A percentile compares a stretch with the other conserved stretches of the same genome.
phyloP scores from a whole-genome alignment of 768 basidiomycete genomes.

The Phylloporus scabripes region DNA sequence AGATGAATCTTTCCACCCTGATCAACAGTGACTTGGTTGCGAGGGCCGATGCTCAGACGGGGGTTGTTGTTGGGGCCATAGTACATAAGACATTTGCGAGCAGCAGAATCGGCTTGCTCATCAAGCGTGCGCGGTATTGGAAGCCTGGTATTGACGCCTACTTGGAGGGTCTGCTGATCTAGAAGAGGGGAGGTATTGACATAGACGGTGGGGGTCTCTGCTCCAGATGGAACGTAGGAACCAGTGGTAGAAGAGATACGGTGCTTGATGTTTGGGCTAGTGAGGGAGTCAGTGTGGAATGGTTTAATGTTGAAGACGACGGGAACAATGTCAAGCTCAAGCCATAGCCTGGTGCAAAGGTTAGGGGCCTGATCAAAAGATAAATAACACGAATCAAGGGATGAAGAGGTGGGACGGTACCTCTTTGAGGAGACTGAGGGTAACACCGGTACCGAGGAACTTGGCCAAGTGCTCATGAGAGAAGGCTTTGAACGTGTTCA shows the following conservation, averaged over 20 bases:
- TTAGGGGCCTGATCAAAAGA: slow-evolving; percentile 54
- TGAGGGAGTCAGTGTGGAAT: slow-evolving; percentile 73
- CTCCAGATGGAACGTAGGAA: slow-evolving; percentile 70
- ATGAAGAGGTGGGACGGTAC: slow-evolving; percentile 30
- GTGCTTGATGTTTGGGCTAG: slow-evolving; percentile 76
- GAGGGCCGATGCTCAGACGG: slow-evolving; percentile 71
- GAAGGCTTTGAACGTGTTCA: slow-evolving; percentile 66
- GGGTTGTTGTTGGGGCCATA: slow-evolving; percentile 82
- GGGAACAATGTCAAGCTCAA: slow-evolving; percentile 78
- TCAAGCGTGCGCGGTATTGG: slow-evolving; percentile 75
- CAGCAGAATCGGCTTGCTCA: slow-evolving; percentile 83
- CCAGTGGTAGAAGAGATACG: slow-evolving; percentile 76
- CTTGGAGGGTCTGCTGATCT: slow-evolving; percentile 34
- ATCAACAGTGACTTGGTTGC: slow-evolving; percentile 86
- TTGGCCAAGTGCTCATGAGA: slow-evolving; percentile 76
- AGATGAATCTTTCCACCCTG: slow-evolving; percentile 82
- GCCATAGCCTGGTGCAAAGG: slow-evolving; percentile 80
- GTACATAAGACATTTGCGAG: slow-evolving; percentile 79
- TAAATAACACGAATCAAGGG: slow-evolving; percentile 14
- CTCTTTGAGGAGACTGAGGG: slow-evolving; percentile 64
- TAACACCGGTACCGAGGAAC: slow-evolving; percentile 80
- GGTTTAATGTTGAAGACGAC: slow-evolving; percentile 83
- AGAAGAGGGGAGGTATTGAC: slow-evolving; percentile 53
- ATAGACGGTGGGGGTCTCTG: slow-evolving; percentile 70
- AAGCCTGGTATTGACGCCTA: slow-evolving; percentile 49